These are phyloP conservation scores for Oryza meyeriana DNA, from an alignment of 176 grass and related monocot species.

Conservation along the genomic window DNA sequence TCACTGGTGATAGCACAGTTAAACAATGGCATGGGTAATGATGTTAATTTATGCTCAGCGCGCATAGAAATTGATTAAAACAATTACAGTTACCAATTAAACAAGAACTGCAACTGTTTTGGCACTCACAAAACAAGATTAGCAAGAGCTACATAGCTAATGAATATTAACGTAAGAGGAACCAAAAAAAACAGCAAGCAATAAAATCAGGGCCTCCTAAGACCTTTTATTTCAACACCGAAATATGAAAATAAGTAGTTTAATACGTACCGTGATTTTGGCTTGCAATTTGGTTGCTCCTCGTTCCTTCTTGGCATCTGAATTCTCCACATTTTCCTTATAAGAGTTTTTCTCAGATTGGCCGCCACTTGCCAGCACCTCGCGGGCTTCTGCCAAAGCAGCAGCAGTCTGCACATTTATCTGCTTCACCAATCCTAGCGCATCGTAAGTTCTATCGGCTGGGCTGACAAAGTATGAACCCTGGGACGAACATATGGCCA, in stretches of 20 bases:
- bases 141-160: background rate
- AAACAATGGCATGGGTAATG: background rate
- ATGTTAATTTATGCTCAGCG: background rate
- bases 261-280: conserved; percentile 46
- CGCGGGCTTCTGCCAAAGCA: conserved; percentile 64
- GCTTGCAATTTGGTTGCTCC: conserved; percentile 41
- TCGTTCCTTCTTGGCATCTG: conserved; percentile 13
- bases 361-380: conserved; percentile 56
- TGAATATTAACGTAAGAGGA: background rate
- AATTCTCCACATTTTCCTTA: conserved; percentile 52
- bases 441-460: conserved; percentile 61
- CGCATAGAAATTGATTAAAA: too few relatives aligned
- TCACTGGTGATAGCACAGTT: background rate
- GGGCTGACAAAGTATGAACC: conserved; percentile 78
- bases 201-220: background rate
- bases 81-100: background rate
- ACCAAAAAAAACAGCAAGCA: background rate
- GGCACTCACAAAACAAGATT: background rate
- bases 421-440: conserved; percentile 67
- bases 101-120: background rate
- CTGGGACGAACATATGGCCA: conserved; percentile 43
- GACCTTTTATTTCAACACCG: background rate
- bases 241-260: background rate
- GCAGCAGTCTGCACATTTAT: conserved; percentile 61
- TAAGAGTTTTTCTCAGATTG: conserved; percentile 12